Conservation (phyloP, 441 rosid species). For the Adansonia rubrostipa region DNA sequence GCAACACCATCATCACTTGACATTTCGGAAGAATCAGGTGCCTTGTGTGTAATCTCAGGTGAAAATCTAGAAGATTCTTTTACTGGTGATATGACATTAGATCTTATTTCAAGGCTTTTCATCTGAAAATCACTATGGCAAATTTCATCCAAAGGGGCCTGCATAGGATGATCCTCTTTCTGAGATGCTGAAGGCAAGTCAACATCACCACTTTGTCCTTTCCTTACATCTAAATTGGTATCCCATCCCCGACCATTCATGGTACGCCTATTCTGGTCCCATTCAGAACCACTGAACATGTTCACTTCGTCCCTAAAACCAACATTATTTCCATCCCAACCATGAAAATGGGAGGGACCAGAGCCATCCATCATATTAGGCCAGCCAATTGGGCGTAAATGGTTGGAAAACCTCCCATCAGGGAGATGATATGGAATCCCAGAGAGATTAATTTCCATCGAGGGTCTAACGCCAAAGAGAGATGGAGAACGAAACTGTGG, state of each 20-base stretch:
- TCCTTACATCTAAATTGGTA: conserved; percentile 71
- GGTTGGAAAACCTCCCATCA: conserved; percentile 84
- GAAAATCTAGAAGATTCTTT: conserved; percentile 46
- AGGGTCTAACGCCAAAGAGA: conserved; percentile 79
- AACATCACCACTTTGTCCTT: conserved; percentile 77
- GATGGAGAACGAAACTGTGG: conserved; percentile 82
- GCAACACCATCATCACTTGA: conserved; percentile 38
- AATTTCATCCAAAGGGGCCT: conserved; percentile 55
- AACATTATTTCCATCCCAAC: conserved; percentile 55
- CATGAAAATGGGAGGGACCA: conserved; percentile 80
- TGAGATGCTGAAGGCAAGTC: conserved; percentile 60
- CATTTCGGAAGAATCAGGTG: conserved; percentile 44
- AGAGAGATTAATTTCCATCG: conserved; percentile 80
- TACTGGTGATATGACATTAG: conserved; percentile 42
- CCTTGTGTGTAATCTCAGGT: conserved; percentile 38
- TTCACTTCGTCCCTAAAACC: conserved; percentile 73
- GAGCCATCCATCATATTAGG: conserved; percentile 89
- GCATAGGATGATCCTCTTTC: conserved; percentile 63
- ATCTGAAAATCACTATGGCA: conserved; percentile 21
- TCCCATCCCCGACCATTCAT: conserved; percentile 84
- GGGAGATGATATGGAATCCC: conserved; percentile 80
- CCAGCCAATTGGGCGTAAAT: conserved; percentile 93
- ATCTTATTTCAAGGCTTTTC: conserved; percentile 42
- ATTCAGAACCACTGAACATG: conserved; percentile 70
- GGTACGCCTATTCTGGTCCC: conserved; percentile 82